Base-by-base conservation (phyloP, 2,329 filamentous ascomycete species). In the Lachnellula willkommii region DNA sequence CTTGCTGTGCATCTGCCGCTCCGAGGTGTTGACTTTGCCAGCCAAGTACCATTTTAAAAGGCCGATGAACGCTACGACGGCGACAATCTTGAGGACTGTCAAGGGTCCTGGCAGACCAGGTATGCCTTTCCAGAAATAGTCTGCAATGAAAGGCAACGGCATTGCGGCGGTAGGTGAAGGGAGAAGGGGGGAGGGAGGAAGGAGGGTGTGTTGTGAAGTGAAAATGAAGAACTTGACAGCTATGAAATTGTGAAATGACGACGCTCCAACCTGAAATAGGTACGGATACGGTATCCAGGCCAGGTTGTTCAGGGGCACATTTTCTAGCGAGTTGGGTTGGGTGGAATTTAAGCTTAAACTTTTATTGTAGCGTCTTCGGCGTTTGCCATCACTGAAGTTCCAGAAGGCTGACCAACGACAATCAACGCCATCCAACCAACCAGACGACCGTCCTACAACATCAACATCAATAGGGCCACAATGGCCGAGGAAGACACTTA, bases 1-100 rank as follows among this genome's bases (percentile, higher is more conserved):
- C 69, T 95, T 95, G 48, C 90, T 91, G 72, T 96, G 91, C 85
- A 99, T 91, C 54, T 88, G 80, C 57, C 90, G 82, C 69, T 96
- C 91, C 26, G 89, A 81, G 43, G 73, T 74, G 72, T 94, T 96
- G 63, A 73, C 75, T 12, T 85, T 81, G 63, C 94, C 95, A 61
- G 83, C 83, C 66, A 87, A 88, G 75, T 88, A 96, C 67, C 78
- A 77, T 77, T 96, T 97, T 26, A 88, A 60, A 8, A 82, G 55
- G 60, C 78, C 77, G 28, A 77, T 63, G n/a, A 76, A 62, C 63
- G 80, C 81, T 55, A 85, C 65, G 22, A 80, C 68, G 4, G 76
- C 73, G 66, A 76, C 77, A 54, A 78, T 72, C 68, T 78, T 77
- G 2, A 82, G 79, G 46, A 86, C 74, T 17, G 76, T 66, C 83